Evolutionary conservation across 352 stramenopile genomes (phyloP), one percentile per base, ranked within the genome.

Genomic region (Pythium coloratum): DNA sequence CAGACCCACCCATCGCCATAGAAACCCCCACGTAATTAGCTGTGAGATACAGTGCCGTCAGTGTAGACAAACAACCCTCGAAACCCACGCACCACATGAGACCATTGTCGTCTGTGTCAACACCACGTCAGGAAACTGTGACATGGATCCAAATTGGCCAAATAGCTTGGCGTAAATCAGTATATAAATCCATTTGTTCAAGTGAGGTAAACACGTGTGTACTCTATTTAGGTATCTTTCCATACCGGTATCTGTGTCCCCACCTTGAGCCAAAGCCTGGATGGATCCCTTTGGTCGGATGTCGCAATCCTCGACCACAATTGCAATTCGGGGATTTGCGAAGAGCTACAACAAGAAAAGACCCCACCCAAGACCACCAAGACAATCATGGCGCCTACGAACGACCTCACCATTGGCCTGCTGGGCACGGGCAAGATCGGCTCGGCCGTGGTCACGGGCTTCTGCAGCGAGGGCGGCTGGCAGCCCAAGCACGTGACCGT

Each of bases 401-500:
- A 73, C 16, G 76, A 86, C 32, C 86, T 85, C 55, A 90, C 76
- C 18, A 73, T 95, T 40, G 87, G 87, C 57, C 77, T 95, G 28
- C 73, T 95, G 32, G 87, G 87, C 66, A 95, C 87, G 56, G 87
- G 87, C 64, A 95, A 95, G 75, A 95, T 95, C 72, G 87, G 87
- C 68, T 93, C 84, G 62, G 87, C 87, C 58, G 84, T 95, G 38
- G 71, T 95, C 56, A 78, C 82, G 30, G 87, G 87, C 53, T 95
- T 93, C 67, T 95, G 87, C 76, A 91, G 78, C 36, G 77, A 82
- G 14, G 79, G 78, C 32, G 85, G 85, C 63, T 94, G 85, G 85
- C 82, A 90, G 69, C 85, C 87, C 47, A 78, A 87, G 73, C 79
- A 90, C 70, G 85, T 82, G 46, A 76, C 69, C 56, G 83, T 95